These are phyloP conservation scores for Rosa chinensis DNA, from an alignment of 306 rosid genomes.

Conservation along the genomic window DNA sequence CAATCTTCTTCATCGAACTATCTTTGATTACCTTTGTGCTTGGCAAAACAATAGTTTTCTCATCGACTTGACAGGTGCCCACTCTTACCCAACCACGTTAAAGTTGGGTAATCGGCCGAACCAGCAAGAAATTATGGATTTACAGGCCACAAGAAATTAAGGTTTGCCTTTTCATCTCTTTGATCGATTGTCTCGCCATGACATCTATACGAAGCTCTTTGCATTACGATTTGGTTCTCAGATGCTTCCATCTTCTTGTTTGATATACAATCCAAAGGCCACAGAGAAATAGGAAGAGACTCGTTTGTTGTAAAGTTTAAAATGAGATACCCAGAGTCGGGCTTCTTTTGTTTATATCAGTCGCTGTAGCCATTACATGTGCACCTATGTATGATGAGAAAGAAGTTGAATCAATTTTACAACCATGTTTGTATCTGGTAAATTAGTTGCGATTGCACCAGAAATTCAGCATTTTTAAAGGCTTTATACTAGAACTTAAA, in stretches of 20 bases:
- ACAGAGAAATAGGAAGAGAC: constrained; percentile 5
- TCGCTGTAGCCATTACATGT: background rate
- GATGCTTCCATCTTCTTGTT: background rate
- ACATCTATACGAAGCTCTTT: background rate
- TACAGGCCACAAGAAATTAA: background rate
- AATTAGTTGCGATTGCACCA: background rate
- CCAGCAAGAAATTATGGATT: background rate
- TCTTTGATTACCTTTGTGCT: constrained; percentile 69
- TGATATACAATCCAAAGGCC: background rate
- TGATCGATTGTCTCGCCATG: background rate
- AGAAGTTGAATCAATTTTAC: background rate
- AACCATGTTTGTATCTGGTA: background rate
- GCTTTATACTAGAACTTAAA: background rate
- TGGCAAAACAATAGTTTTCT: constrained; percentile 54
- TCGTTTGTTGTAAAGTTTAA: background rate
- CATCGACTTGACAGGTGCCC: constrained; percentile 6
- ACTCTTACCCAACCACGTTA: background rate
- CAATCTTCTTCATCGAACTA: constrained; percentile 71
- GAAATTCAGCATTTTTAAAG: constrained; percentile 1
- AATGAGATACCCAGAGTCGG: background rate
- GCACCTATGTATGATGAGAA: background rate
- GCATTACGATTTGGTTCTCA: background rate
- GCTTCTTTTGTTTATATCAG: background rate
- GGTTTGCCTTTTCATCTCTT: background rate
- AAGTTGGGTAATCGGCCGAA: background rate